Conservation (phyloP, 169 alveolate genomes). For the Plasmodium yoelii region DNA sequence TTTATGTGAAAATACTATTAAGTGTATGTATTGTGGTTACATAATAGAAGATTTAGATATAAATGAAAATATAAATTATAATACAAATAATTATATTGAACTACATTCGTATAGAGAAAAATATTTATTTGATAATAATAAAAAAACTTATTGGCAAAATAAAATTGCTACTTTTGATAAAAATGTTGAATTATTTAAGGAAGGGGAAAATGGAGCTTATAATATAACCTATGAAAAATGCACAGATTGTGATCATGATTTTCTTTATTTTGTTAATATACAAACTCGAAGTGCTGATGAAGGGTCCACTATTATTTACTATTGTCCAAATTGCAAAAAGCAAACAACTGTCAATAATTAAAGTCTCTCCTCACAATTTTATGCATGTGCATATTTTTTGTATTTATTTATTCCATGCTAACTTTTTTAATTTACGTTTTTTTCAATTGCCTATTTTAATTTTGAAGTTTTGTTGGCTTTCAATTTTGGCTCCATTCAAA, state of each 20-base stretch:
- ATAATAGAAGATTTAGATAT: conserved; percentile 38
- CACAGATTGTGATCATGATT: conserved; percentile 88
- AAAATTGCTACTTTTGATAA: conserved; percentile 43
- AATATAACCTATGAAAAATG: conserved; percentile 86
- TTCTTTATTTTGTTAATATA: conserved; percentile 86
- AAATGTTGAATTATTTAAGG: conserved; percentile 57
- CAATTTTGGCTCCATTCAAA: no score
- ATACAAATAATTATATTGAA: conserved; percentile 74
- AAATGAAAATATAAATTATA: conserved; percentile 6
- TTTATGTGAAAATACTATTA: conserved; percentile 23
- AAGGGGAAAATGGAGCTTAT: conserved; percentile 68
- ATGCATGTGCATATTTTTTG: not conserved
- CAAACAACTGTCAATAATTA: conserved; percentile 87
- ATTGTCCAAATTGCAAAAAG: conserved; percentile 87
- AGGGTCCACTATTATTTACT: conserved; percentile 91
- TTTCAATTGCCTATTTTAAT: not conserved
- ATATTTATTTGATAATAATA: conserved; percentile 80
- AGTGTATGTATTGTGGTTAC: conserved; percentile 62
- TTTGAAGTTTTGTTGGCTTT: not conserved
- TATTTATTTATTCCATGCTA: not conserved
- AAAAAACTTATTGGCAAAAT: conserved; percentile 86
- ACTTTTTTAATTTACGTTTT: not conserved
- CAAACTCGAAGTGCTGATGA: conserved; percentile 93
- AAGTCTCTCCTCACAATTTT: not conserved
- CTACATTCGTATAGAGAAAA: conserved; percentile 82